Conservation (phyloP, 495 filamentous ascomycete genomes). For the Podospora conica region DNA sequence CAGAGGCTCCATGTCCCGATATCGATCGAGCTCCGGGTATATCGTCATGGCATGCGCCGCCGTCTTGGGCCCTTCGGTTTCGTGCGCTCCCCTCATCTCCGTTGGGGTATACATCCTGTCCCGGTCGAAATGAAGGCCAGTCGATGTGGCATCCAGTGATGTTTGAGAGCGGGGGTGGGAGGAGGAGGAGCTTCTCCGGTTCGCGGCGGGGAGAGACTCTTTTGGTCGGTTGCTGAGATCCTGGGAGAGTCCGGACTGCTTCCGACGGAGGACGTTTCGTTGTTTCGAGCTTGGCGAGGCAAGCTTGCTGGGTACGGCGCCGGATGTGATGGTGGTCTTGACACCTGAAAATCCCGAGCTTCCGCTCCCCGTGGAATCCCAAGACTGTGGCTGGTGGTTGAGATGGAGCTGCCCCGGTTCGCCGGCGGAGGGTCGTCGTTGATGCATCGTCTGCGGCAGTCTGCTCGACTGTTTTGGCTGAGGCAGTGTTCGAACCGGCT, state of each 20-base stretch:
- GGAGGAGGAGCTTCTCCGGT: constrained; percentile 34
- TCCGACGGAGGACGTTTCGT: constrained; percentile 41
- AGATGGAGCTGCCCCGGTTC: constrained; percentile 24
- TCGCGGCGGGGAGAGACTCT: constrained; percentile 31
- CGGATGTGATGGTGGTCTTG: constrained; percentile 5
- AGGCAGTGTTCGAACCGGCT: constrained; percentile 24
- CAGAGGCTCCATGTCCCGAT: constrained; percentile 35
- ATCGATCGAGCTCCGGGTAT: constrained; percentile 51
- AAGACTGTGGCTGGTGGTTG: constrained; percentile 28
- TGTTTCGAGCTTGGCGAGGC: constrained; percentile 22
- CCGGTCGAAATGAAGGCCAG: constrained; percentile 29
- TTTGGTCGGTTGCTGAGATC: constrained; percentile 25
- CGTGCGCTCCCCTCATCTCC: constrained; percentile 32
- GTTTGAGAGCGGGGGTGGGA: constrained; percentile 32
- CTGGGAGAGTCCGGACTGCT: constrained; percentile 41
- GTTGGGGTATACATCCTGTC: constrained; percentile 35
- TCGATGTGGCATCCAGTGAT: constrained; percentile 20
- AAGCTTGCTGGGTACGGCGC: constrained; percentile 16
- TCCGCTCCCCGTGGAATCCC: constrained; percentile 19
- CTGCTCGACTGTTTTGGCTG: constrained; percentile 31
- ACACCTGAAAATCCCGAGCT: constrained; percentile 13
- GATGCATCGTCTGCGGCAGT: constrained; percentile 29
- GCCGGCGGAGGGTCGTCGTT: constrained; percentile 22
- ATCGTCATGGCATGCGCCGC: constrained; percentile 33
- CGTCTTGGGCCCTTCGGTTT: constrained; percentile 28